phyloP scores from a whole-genome alignment of 768 basidiomycete species.

The Termitomyces sp. region DNA sequence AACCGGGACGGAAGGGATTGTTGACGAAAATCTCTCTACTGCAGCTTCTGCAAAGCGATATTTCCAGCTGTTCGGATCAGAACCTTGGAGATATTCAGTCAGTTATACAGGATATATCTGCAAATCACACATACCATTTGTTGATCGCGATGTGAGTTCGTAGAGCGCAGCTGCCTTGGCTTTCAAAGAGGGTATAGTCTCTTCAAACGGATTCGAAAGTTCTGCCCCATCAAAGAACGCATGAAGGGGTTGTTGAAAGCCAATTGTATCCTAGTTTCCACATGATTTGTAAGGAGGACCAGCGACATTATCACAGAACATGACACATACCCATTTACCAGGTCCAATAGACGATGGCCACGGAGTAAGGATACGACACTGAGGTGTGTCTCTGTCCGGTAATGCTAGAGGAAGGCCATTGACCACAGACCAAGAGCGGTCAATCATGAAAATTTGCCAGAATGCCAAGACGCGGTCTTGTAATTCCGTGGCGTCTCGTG shows the following conservation, averaged over 20 bases:
- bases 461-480: conserved; percentile 49
- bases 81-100: conserved; percentile 27
- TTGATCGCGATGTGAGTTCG: conserved; percentile 47
- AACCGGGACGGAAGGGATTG: conserved; percentile 18
- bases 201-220: conserved; percentile 18
- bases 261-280: conserved; percentile 11
- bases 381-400: conserved; percentile 45
- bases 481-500: conserved; percentile 38
- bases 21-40: conserved; percentile 39
- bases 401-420: conserved; percentile 51
- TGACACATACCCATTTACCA: conserved; percentile 13
- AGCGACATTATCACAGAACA: conserved; percentile 5
- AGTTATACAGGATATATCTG: conserved; percentile 9
- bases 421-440: conserved; percentile 55
- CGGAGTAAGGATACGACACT: conserved; percentile 49
- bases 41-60: conserved; percentile 41
- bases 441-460: conserved; percentile 64
- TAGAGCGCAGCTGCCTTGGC: conserved; percentile 51
- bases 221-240: conserved; percentile 25
- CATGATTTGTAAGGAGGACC: background rate
- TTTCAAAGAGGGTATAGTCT: conserved; percentile 38
- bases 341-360: conserved; percentile 36
- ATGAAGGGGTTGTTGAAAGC: conserved; percentile 19
- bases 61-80: conserved; percentile 25
- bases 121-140: conserved; percentile 26